Percentiles rank a stretch among this genome's conserved stretches.
These are phyloP conservation scores for Starmera dryadoides DNA, from an alignment of 805 yeast species.

Conservation along the genomic window DNA sequence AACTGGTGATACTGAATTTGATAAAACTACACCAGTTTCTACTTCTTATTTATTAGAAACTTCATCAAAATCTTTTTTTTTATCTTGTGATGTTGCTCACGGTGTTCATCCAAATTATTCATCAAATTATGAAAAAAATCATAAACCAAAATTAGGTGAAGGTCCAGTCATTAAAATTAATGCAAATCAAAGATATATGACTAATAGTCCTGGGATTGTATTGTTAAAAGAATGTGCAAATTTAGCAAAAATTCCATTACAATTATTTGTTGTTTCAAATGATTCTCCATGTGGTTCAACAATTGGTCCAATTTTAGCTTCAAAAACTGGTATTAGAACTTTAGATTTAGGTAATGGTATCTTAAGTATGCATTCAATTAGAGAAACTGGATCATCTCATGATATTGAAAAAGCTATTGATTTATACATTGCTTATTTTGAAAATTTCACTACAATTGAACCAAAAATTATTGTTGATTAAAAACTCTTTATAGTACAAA, in stretches of 20 bases:
- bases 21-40: conserved; percentile 20
- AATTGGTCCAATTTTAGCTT: conserved; percentile 89
- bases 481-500: neutral
- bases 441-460: conserved; percentile 34
- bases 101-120: conserved; percentile 93
- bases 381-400: conserved; percentile 82
- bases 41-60: conserved; percentile 41
- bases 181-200: conserved; percentile 93
- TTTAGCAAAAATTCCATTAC: conserved; percentile 68
- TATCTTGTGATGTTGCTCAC: conserved; percentile 96
- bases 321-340: conserved; percentile 81
- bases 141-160: conserved; percentile 72
- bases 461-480: conserved; percentile 32
- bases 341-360: conserved; percentile 90
- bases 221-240: conserved; percentile 68
- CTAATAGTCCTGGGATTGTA: conserved; percentile 86
- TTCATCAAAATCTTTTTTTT: conserved; percentile 71
- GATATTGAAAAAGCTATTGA: conserved; percentile 61
- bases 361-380: conserved; percentile 85
- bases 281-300: conserved; percentile 95
- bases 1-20: conserved; percentile 28
- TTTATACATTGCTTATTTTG: conserved; percentile 59
- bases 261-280: conserved; percentile 86
- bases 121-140: conserved; percentile 65
- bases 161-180: conserved; percentile 94